These are phyloP conservation scores for Ampelocalamus luodianensis DNA, from an alignment of 176 grass and related monocot species.

Conservation along the genomic window DNA sequence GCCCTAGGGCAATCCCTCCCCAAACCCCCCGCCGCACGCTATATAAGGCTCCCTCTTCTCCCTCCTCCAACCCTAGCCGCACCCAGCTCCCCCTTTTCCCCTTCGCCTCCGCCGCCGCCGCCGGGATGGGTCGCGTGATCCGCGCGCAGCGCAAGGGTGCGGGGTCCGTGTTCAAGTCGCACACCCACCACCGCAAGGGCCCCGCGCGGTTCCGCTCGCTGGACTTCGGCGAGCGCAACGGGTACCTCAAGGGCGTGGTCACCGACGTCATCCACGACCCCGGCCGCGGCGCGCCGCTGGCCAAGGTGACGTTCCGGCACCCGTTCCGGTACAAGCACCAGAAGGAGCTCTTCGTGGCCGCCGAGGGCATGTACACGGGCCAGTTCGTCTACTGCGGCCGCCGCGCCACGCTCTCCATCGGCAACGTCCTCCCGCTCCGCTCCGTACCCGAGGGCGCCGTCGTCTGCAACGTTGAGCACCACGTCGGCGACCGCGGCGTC, in stretches of 20 bases:
- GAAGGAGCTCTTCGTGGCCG: slow-evolving; percentile 94
- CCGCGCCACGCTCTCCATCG: slow-evolving; percentile 77
- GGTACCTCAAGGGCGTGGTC: slow-evolving; percentile 87
- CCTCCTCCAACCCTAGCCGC: slow-evolving; percentile 18
- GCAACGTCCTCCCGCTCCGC: slow-evolving; percentile 81
- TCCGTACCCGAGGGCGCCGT: slow-evolving; percentile 85
- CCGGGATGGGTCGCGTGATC: slow-evolving; percentile 89
- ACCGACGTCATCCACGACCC: slow-evolving; percentile 95
- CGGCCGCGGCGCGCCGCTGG: slow-evolving; percentile 82
- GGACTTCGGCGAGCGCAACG: slow-evolving; percentile 96
- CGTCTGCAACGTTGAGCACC: slow-evolving; percentile 95
- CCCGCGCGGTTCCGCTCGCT: slow-evolving; percentile 83
- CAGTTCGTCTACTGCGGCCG: slow-evolving; percentile 96
- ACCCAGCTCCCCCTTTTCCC: neutral
- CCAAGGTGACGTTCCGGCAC: slow-evolving; percentile 89
- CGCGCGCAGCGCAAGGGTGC: slow-evolving; percentile 94
- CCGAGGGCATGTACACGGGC: slow-evolving; percentile 95
- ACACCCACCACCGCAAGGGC: slow-evolving; percentile 99
- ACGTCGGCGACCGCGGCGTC: slow-evolving; percentile 85
- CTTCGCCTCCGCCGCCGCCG: neutral
- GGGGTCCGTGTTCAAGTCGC: slow-evolving; percentile 87
- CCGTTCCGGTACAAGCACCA: slow-evolving; percentile 93
- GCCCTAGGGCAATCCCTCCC: slow-evolving; percentile 27
- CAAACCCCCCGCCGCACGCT: neutral
- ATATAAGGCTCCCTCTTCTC: slow-evolving; percentile 28